phyloP scores from a whole-genome alignment of 2,329 filamentous ascomycete species.

The Anthostomella pinea region DNA sequence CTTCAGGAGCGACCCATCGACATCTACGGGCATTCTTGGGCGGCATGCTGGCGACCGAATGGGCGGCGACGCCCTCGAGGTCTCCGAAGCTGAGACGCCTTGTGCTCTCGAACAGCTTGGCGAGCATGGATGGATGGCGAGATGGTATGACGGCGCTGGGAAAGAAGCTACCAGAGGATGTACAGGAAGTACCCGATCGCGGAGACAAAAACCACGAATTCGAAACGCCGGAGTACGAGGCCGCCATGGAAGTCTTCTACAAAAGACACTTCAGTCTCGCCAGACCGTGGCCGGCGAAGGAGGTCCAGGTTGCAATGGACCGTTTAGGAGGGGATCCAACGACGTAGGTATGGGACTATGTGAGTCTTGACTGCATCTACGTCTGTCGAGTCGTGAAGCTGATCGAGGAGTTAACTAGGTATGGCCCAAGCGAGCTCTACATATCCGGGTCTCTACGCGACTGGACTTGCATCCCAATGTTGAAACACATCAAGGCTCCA shows the following conservation, averaged over 20 bases:
- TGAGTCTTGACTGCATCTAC: slow-evolving; percentile 24
- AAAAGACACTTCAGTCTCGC: slow-evolving; percentile 29
- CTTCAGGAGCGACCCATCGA: slow-evolving; percentile 37
- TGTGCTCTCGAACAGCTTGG: slow-evolving; percentile 29
- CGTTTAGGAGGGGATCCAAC: slow-evolving; percentile 33
- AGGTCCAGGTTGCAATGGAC: slow-evolving; percentile 29
- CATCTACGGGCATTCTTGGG: slow-evolving; percentile 51
- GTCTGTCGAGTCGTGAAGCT: no score
- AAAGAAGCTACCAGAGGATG: slow-evolving; percentile 6
- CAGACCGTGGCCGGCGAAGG: slow-evolving; percentile 31
- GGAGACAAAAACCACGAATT: slow-evolving; percentile 27
- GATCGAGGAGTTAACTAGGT: no score
- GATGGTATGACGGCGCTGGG: slow-evolving; percentile 13
- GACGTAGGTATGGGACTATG: slow-evolving; percentile 33
- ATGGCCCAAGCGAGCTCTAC: slow-evolving; percentile 17
- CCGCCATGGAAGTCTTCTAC: slow-evolving; percentile 31
- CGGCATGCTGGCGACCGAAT: slow-evolving; percentile 46
- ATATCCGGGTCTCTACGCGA: slow-evolving; percentile 21
- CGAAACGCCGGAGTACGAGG: slow-evolving; percentile 29
- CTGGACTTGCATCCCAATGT: slow-evolving; percentile 26
- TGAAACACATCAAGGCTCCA: slow-evolving; percentile 29
- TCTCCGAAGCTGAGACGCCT: slow-evolving; percentile 24
- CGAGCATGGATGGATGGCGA: slow-evolving; percentile 29
- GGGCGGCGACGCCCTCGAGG: slow-evolving; percentile 32
- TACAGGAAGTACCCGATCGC: slow-evolving; percentile 8